phyloP scores from a whole-genome alignment of 352 stramenopile genomes.

The Peronospora destructor region DNA sequence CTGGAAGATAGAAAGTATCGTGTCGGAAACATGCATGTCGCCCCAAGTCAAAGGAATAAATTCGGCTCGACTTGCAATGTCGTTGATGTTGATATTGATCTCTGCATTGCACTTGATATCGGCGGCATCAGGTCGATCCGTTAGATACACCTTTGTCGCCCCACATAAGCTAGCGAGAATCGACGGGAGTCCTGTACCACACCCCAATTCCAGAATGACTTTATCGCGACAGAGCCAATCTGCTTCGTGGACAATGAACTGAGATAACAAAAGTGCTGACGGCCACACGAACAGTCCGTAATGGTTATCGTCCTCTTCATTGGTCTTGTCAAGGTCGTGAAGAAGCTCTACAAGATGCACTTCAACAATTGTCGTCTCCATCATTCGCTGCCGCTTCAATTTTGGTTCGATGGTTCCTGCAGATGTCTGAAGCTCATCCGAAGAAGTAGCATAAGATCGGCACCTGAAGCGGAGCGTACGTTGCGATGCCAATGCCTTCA shows the following conservation, averaged over 20 bases:
- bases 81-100: constrained; percentile 48
- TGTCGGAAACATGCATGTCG: constrained; percentile 23
- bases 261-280: constrained; percentile 42
- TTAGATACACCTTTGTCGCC: constrained; percentile 39
- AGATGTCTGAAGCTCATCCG: background rate
- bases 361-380: constrained; percentile 12
- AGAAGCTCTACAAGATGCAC: constrained; percentile 57
- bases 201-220: constrained; percentile 55
- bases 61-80: constrained; percentile 21
- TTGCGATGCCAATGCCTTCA: constrained; percentile 9
- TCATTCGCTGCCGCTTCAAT: constrained; percentile 20
- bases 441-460: background rate
- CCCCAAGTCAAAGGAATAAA: constrained; percentile 54
- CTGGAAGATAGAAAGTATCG: constrained; percentile 25
- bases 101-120: constrained; percentile 44
- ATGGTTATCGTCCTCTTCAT: constrained; percentile 40
- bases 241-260: constrained; percentile 37
- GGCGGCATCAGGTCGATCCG: constrained; percentile 41
- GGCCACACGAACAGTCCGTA: constrained; percentile 70
- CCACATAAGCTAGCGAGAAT: constrained; percentile 49
- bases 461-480: constrained; percentile 22
- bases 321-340: constrained; percentile 30
- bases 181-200: constrained; percentile 55
- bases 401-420: constrained; percentile 2
- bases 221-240: constrained; percentile 28